Conservation (phyloP, 805 yeast genomes). For the Cyberlindnera mrakii region DNA sequence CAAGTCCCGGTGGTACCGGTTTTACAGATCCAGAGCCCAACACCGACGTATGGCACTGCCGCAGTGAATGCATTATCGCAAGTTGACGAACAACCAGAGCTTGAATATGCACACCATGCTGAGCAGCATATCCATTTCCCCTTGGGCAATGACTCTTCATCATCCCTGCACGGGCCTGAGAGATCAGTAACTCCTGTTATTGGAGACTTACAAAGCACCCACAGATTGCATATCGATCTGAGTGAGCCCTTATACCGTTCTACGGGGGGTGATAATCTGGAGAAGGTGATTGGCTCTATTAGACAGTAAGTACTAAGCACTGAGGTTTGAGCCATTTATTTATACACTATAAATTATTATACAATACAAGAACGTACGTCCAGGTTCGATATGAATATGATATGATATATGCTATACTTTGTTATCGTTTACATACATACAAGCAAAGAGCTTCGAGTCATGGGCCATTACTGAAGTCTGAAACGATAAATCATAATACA, state of each 20-base stretch:
- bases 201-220: constrained; percentile 6
- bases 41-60: constrained; percentile 3
- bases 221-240: constrained; percentile 7
- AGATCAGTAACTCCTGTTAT: constrained; percentile 19
- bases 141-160: background rate
- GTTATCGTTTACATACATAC: too few relatives aligned
- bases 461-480: too few relatives aligned
- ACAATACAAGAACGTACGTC: too few relatives aligned
- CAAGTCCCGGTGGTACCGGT: constrained; percentile 2
- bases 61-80: background rate
- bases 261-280: constrained; percentile 1
- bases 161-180: background rate
- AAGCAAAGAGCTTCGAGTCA: too few relatives aligned
- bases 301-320: background rate
- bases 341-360: too few relatives aligned
- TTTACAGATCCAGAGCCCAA: constrained; percentile 7
- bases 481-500: too few relatives aligned
- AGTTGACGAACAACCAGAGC: background rate
- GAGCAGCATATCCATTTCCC: background rate
- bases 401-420: too few relatives aligned
- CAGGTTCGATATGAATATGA: too few relatives aligned
- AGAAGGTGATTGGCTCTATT: constrained; percentile 5
- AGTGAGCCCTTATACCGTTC: constrained; percentile 7
- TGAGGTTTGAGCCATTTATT: too few relatives aligned
- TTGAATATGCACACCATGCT: background rate